These are phyloP conservation scores for Scheffersomyces cryptocercus DNA, from an alignment of 1,139 yeast species.

Conservation along the genomic window DNA sequence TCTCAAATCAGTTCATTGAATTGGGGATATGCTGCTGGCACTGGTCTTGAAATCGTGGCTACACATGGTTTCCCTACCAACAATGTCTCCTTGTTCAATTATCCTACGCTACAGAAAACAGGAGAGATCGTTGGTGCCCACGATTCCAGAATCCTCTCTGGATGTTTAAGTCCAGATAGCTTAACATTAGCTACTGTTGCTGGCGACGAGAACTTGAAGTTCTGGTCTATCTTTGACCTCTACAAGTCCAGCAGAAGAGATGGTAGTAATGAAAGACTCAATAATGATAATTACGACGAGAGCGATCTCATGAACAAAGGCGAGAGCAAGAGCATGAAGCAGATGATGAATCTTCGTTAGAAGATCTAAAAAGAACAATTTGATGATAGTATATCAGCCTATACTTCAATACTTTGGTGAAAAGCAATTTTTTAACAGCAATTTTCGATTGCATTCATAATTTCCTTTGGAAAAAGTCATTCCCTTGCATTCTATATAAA, in stretches of 20 bases:
- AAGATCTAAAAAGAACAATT: too few species aligned
- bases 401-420: too few species aligned
- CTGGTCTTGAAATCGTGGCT: slow-evolving; percentile 84
- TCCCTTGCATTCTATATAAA: too few species aligned
- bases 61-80: slow-evolving; percentile 95
- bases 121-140: slow-evolving; percentile 89
- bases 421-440: too few species aligned
- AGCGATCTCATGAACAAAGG: slow-evolving; percentile 15
- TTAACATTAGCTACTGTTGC: slow-evolving; percentile 92
- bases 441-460: too few species aligned
- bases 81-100: slow-evolving; percentile 79
- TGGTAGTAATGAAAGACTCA: slow-evolving; percentile 15
- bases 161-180: slow-evolving; percentile 88
- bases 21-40: slow-evolving; percentile 81
- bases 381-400: too few species aligned
- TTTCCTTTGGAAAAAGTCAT: too few species aligned
- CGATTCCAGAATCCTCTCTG: slow-evolving; percentile 82
- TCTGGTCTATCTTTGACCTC: slow-evolving; percentile 86
- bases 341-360: slow-evolving; percentile 19
- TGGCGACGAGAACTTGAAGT: slow-evolving; percentile 94
- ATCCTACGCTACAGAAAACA: slow-evolving; percentile 83
- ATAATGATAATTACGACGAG: slow-evolving; percentile 19
- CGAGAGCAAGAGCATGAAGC: slow-evolving; percentile 11
- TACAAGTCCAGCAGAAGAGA: slow-evolving; percentile 34
- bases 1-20: slow-evolving; percentile 90